Evolutionary conservation across 2,329 filamentous ascomycete species (phyloP).

Genomic region (Polychaeton citri): DNA sequence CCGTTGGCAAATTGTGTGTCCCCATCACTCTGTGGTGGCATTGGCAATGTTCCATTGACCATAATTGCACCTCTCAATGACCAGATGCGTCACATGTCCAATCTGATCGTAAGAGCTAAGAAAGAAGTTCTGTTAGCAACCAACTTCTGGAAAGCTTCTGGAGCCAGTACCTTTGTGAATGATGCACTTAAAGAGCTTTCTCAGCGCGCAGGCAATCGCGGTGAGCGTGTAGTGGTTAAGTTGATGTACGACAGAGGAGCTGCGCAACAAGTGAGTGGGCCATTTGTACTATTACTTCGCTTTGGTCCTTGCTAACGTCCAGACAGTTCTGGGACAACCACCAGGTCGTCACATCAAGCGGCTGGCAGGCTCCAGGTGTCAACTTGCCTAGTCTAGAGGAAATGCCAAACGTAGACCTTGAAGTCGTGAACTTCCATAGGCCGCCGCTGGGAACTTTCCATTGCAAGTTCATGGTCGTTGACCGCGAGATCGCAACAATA

Average conservation of each 20-base stretch:
- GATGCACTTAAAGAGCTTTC: slow-evolving; percentile 59
- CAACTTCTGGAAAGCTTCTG: slow-evolving; percentile 61
- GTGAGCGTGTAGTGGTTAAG: slow-evolving; percentile 51
- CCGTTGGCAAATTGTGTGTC: slow-evolving; percentile 41
- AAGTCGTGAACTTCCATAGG: slow-evolving; percentile 61
- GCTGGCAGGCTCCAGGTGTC: slow-evolving; percentile 43
- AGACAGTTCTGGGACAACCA: slow-evolving; percentile 46
- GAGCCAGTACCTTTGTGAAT: slow-evolving; percentile 53
- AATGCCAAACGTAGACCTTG: slow-evolving; percentile 56
- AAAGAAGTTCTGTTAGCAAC: slow-evolving; percentile 62
- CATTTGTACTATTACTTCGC: too few relatives aligned
- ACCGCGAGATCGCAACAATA: slow-evolving; percentile 54
- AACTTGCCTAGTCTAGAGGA: slow-evolving; percentile 49
- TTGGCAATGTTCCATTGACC: slow-evolving; percentile 53
- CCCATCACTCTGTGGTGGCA: slow-evolving; percentile 46
- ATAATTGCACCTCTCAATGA: slow-evolving; percentile 58
- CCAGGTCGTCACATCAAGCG: slow-evolving; percentile 42
- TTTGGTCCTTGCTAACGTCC: slow-evolving; percentile 2
- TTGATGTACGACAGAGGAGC: slow-evolving; percentile 63
- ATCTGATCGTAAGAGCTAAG: slow-evolving; percentile 59
- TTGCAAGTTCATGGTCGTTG: slow-evolving; percentile 64
- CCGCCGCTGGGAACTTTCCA: slow-evolving; percentile 63
- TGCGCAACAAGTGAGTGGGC: slow-evolving; percentile 41
- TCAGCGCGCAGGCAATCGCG: slow-evolving; percentile 44
- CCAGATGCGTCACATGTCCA: slow-evolving; percentile 60